These are phyloP conservation scores for Tricholomella constricta DNA, from an alignment of 768 basidiomycete genomes.

Conservation along the genomic window DNA sequence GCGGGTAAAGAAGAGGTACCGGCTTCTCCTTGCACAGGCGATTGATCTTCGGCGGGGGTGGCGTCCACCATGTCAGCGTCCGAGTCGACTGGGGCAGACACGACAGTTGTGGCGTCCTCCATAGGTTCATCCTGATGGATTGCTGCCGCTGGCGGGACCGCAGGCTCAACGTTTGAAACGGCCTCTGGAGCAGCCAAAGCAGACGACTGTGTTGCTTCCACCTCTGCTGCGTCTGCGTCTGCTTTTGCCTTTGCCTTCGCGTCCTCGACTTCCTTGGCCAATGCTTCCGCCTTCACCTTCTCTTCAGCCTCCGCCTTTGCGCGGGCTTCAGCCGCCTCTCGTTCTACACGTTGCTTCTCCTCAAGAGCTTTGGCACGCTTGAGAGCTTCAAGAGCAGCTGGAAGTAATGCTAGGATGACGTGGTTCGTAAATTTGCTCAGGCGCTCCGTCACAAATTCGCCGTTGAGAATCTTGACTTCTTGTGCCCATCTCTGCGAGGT, in stretches of 20 bases:
- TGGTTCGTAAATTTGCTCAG: slow-evolving; percentile 70
- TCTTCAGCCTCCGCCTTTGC: slow-evolving; percentile 36
- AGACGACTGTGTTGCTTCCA: slow-evolving; percentile 25
- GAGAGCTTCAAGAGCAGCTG: slow-evolving; percentile 71
- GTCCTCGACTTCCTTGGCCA: slow-evolving; percentile 44
- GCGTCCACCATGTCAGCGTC: slow-evolving; percentile 60
- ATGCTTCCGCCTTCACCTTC: slow-evolving; percentile 26
- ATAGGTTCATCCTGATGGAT: slow-evolving; percentile 31
- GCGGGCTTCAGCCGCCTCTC: slow-evolving; percentile 41
- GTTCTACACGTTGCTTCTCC: slow-evolving; percentile 51
- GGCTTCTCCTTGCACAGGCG: slow-evolving; percentile 4
- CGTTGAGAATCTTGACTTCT: slow-evolving; percentile 81
- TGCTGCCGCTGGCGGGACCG: slow-evolving; percentile 7
- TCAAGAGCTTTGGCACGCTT: slow-evolving; percentile 58
- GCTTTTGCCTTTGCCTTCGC: slow-evolving; percentile 28
- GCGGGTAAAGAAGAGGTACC: slow-evolving; percentile 20
- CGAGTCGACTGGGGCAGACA: slow-evolving; percentile 18
- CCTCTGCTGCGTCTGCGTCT: slow-evolving; percentile 35
- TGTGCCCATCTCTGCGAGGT: slow-evolving; percentile 90
- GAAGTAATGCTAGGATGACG: slow-evolving; percentile 71
- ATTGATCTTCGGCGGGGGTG: slow-evolving; percentile 13
- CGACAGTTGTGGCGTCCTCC: slow-evolving; percentile 28
- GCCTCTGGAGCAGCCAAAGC: slow-evolving; percentile 15
- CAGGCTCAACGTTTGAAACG: slow-evolving; percentile 8
- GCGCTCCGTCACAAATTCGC: slow-evolving; percentile 70